Evolutionary conservation across 345 rosid genomes (phyloP).

Genomic region (Aethionema arabicum): DNA sequence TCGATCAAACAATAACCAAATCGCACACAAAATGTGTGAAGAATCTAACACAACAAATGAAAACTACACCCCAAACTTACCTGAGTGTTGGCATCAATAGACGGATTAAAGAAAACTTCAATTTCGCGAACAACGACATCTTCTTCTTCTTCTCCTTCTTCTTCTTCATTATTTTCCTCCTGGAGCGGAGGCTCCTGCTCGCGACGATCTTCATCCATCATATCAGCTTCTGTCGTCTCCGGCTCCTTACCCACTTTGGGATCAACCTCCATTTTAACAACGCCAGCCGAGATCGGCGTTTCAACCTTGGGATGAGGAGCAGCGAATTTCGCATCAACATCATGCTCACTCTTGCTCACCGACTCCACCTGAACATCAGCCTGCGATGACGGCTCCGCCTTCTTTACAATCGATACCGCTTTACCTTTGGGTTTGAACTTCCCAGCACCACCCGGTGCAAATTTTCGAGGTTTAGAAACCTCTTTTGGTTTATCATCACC

Average conservation of each 20-base stretch:
- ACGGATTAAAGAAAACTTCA: constrained; percentile 71
- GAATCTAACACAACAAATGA: neutral
- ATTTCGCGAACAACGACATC: constrained; percentile 83
- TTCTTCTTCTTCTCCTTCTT: constrained; percentile 44
- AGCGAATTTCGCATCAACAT: constrained; percentile 35
- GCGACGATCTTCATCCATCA: constrained; percentile 40
- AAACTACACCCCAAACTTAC: constrained; percentile 26
- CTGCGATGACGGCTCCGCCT: constrained; percentile 22
- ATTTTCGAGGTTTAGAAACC: constrained; percentile 52
- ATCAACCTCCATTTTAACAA: constrained; percentile 58
- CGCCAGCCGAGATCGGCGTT: constrained; percentile 33
- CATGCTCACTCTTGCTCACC: constrained; percentile 37
- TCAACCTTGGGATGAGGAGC: constrained; percentile 37
- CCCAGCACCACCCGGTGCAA: constrained; percentile 51
- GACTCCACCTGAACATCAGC: constrained; percentile 6
- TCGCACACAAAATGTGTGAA: neutral
- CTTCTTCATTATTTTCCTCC: constrained; percentile 41
- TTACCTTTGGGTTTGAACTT: constrained; percentile 42
- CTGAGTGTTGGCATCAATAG: constrained; percentile 48
- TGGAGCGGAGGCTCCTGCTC: constrained; percentile 16
- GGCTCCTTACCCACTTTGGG: constrained; percentile 33
- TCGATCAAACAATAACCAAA: neutral
- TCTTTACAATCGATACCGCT: constrained; percentile 28
- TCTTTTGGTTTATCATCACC: constrained; percentile 44
- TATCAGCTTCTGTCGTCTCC: constrained; percentile 34